Evolutionary conservation across 805 yeast species (phyloP).

Genomic region (Yarrowia deformans): DNA sequence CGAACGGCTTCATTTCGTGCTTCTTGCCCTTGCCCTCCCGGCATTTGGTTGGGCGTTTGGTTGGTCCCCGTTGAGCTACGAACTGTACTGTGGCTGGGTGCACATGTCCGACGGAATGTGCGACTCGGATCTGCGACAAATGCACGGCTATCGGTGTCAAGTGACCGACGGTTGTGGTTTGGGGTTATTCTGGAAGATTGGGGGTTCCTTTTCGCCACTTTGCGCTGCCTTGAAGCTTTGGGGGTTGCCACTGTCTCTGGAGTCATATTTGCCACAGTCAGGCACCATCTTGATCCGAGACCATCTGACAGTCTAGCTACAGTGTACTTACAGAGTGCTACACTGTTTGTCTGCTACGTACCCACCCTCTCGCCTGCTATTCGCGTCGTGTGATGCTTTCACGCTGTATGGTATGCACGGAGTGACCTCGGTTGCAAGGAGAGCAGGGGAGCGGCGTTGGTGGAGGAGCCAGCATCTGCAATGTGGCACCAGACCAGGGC

Average conservation of each 20-base stretch:
- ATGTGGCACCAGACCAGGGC: not conserved
- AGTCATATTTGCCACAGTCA: conserved; percentile 6
- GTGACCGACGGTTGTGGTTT: conserved; percentile 4
- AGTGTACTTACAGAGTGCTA: no score
- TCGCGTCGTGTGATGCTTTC: conserved; percentile 9
- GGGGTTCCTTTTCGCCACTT: no score
- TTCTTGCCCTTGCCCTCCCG: no score
- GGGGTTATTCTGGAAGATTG: not conserved
- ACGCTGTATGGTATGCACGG: conserved; percentile 6
- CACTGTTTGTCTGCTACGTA: no score
- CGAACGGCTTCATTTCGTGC: no score
- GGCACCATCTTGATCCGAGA: not conserved
- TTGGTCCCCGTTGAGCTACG: not conserved
- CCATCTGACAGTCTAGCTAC: not conserved
- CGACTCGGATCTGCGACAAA: conserved; percentile 34
- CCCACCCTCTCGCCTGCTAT: no score
- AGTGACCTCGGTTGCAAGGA: conserved; percentile 18
- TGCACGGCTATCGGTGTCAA: conserved; percentile 18
- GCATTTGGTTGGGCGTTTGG: not conserved
- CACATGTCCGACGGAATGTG: not conserved
- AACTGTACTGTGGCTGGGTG: no score
- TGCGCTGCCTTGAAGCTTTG: not conserved
- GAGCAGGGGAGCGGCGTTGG: conserved; percentile 15
- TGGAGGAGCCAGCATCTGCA: conserved; percentile 10
- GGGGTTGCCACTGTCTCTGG: conserved; percentile 4